Conservation (phyloP, 1,284 basidiomycete species). For the Coriolopsis trogii region DNA sequence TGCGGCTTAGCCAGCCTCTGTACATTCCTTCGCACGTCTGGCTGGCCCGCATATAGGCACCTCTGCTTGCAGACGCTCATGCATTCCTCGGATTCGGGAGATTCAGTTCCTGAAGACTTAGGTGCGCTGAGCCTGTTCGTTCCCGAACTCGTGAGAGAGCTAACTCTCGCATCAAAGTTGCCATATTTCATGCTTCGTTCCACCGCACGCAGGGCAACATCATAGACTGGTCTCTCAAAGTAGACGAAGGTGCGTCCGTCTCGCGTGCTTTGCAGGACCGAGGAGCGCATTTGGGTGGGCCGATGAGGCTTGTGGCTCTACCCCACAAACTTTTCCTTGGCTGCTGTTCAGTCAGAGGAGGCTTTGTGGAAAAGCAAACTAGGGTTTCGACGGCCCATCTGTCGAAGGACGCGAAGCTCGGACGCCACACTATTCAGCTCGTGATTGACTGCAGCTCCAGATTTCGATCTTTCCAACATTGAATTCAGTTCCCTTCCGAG, state of each 20-base stretch:
- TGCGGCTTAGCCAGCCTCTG: neutral
- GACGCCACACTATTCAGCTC: neutral
- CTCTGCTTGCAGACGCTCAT: conserved; percentile 8
- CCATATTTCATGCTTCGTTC: conserved; percentile 82
- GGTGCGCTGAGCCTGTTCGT: conserved; percentile 34
- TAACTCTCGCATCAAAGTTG: conserved; percentile 49
- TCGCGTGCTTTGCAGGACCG: no score
- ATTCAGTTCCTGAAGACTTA: conserved; percentile 49
- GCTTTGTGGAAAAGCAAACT: no score
- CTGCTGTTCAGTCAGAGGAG: no score
- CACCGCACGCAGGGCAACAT: conserved; percentile 79
- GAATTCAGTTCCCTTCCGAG: conserved; percentile 81
- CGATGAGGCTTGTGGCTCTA: no score
- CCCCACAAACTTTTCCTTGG: no score
- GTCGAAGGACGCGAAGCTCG: no score
- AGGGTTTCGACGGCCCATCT: no score
- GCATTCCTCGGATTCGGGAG: conserved; percentile 23
- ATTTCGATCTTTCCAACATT: conserved; percentile 65
- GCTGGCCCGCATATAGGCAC: neutral
- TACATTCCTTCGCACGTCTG: neutral
- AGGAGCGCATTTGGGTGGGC: no score
- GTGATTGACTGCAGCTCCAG: conserved; percentile 37
- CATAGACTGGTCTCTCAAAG: conserved; percentile 74
- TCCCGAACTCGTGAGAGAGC: neutral
- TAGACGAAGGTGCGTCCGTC: conserved; percentile 54